phyloP scores from a whole-genome alignment of 2,329 filamentous ascomycete genomes.

The Hymenotorrendiella dingleyae region DNA sequence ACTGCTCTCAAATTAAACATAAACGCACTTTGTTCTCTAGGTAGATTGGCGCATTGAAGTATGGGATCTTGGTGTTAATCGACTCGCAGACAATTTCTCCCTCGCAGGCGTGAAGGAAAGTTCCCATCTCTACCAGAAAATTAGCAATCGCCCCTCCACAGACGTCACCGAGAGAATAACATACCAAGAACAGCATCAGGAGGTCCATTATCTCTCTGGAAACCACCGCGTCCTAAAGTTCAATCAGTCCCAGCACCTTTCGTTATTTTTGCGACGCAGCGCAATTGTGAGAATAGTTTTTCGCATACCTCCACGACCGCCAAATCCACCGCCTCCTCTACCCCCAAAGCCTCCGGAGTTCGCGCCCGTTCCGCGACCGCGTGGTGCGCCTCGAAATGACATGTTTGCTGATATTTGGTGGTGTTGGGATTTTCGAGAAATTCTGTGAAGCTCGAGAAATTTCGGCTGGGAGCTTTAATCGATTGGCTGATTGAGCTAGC shows the following conservation, averaged over 20 bases:
- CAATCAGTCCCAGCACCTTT: conserved; percentile 12
- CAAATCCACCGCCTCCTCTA: conserved; percentile 40
- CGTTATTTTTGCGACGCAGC: not conserved
- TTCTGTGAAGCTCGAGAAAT: conserved; percentile 12
- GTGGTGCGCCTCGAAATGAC: conserved; percentile 52
- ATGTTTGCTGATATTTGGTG: conserved; percentile 36
- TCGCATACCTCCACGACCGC: conserved; percentile 32
- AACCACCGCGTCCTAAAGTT: conserved; percentile 52
- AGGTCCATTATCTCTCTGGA: conserved; percentile 55
- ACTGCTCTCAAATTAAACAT: not conserved
- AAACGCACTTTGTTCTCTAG: conserved; percentile 84
- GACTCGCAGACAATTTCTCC: conserved; percentile 97
- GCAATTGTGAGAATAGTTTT: conserved; percentile 6
- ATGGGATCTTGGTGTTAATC: conserved; percentile 90
- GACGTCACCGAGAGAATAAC: no score
- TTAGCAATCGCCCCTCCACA: conserved; percentile 13
- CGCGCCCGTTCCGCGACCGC: conserved; percentile 43
- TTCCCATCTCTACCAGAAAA: conserved; percentile 69
- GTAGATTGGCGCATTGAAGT: conserved; percentile 99
- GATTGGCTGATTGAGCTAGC: not conserved
- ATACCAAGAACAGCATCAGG: conserved; percentile 54
- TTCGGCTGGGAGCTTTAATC: conserved; percentile 3
- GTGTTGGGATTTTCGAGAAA: conserved; percentile 19
- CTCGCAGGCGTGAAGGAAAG: conserved; percentile 89
- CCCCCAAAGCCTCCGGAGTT: conserved; percentile 46